A percentile compares a stretch with the other conserved stretches of the same genome.
Evolutionary conservation across 1,284 basidiomycete genomes (phyloP).

Genomic region (Trichosporon coremiiforme): DNA sequence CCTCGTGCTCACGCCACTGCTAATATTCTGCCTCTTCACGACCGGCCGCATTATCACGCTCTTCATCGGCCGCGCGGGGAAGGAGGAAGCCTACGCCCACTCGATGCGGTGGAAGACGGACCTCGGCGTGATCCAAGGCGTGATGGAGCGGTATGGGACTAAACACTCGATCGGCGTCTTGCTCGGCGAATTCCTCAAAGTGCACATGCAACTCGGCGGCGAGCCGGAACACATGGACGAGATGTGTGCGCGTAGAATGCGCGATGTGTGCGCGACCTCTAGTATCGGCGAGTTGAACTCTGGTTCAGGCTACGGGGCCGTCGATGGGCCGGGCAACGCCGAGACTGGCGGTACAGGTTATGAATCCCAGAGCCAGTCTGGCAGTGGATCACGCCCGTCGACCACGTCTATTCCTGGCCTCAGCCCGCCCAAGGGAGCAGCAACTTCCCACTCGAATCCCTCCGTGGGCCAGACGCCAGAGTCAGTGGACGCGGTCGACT

Average conservation of each 20-base stretch:
- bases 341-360: not conserved
- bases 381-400: not conserved
- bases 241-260: conserved; percentile 16
- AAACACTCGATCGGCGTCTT: conserved; percentile 27
- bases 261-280: not conserved
- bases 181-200: conserved; percentile 21
- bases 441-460: too few species aligned
- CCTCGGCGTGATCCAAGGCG: conserved; percentile 34
- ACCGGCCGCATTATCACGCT: conserved; percentile 40
- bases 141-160: conserved; percentile 27
- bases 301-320: not conserved
- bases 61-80: conserved; percentile 37
- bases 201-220: conserved; percentile 18
- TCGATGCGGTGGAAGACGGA: conserved; percentile 43
- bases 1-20: conserved; percentile 39
- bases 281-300: not conserved
- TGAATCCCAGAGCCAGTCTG: not conserved
- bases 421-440: not conserved
- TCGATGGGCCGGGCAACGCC: not conserved
- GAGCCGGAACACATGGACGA: conserved; percentile 10
- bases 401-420: conserved; percentile 6
- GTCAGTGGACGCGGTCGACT: conserved; percentile 23
- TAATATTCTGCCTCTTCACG: conserved; percentile 43
- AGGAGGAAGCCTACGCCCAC: conserved; percentile 32
- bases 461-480: conserved; percentile 30